Evolutionary conservation across 2,329 filamentous ascomycete genomes (phyloP), one percentile per base, ranked within the genome.

Genomic region (Penicillium sp.): DNA sequence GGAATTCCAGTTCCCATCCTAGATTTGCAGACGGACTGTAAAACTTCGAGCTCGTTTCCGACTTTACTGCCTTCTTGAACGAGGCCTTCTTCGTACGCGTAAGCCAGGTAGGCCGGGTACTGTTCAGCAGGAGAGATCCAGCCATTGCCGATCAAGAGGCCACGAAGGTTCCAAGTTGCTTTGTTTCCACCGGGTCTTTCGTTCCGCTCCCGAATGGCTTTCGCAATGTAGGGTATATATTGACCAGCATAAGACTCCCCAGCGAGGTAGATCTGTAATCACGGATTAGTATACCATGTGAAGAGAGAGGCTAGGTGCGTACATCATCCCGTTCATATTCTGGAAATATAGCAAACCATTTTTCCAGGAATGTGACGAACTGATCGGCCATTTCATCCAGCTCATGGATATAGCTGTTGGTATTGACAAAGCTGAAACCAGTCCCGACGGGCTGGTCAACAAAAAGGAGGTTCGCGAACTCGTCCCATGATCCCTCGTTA

Each of bases 181-280:
- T 76, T 70, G 38, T 62, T 78, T 23, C 73, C 73, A 15, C 78
- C 76, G 6, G 64, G 57, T n/a, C 81, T 81, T 71, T 90, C 90
- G 81, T 99, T 99, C 64, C 92, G 91, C 52, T 93, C 89, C 61
- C 97, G 83, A 59, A 99, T 96, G 21, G 91, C 91, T 72, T 90
- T 89, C n/a, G 93, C 91, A 67, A 99, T 95, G 76, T 99, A 97
- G 1, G 95, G 95, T 64, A 99, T 98, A 78, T 98, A 90, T 75
- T 98, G 95, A 49, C 95, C 95, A 5, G 95, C 95, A 75, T 93
- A 99, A 0, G 94, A 99, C 81, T 99, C 95, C 69, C 96, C 95
- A 1, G 94, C 91, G 67, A 99, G 85, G 77, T 97, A 99, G 21
- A 99, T 81, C 93, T 98, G 72, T 5, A 13, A 23, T 56, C 11